Percentiles rank a stretch among this genome's conserved stretches.
Conservation (phyloP, 129 eudicot species). For the Smallanthus sonchifolius region DNA sequence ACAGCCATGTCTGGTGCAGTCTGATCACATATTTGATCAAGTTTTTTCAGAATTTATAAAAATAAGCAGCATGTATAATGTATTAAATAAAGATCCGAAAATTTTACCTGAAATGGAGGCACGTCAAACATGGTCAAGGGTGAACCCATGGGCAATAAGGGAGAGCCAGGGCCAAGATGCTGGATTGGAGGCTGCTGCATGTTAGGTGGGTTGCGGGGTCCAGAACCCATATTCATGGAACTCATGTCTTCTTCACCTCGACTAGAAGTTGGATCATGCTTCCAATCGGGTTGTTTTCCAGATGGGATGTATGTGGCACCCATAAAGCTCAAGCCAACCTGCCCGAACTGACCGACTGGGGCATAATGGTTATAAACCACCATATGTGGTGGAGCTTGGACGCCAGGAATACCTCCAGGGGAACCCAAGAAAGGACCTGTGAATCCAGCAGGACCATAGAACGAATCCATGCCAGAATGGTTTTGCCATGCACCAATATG, state of each 20-base stretch:
- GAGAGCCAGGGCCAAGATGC: conserved; percentile 87
- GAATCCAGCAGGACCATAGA: conserved; percentile 84
- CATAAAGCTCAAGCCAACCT: conserved; percentile 97
- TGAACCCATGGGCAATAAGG: conserved; percentile 69
- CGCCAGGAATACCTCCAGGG: conserved; percentile 36
- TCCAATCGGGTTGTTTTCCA: conserved; percentile 96
- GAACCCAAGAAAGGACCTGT: conserved; percentile 78
- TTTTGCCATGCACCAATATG: conserved; percentile 83
- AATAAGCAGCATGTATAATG: too few species aligned
- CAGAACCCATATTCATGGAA: conserved; percentile 50
- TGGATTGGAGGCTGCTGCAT: conserved; percentile 49
- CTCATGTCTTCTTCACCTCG: conserved; percentile 52
- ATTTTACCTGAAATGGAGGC: conserved; percentile 84
- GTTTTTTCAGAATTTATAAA: conserved; percentile 5
- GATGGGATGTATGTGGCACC: conserved; percentile 88
- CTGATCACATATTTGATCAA: conserved; percentile 33
- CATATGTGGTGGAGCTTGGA: conserved; percentile 92
- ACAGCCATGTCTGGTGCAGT: conserved; percentile 59
- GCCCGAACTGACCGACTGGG: conserved; percentile 93
- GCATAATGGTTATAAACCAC: conserved; percentile 93
- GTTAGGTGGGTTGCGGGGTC: conserved; percentile 53
- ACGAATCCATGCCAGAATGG: conserved; percentile 75
- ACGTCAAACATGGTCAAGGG: conserved; percentile 88
- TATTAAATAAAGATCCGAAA: too few species aligned
- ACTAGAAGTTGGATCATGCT: conserved; percentile 63